Percentiles rank a stretch among this genome's conserved stretches.
Evolutionary conservation across 2,329 filamentous ascomycete genomes (phyloP).

Genomic region (Aureobasidium sp.): DNA sequence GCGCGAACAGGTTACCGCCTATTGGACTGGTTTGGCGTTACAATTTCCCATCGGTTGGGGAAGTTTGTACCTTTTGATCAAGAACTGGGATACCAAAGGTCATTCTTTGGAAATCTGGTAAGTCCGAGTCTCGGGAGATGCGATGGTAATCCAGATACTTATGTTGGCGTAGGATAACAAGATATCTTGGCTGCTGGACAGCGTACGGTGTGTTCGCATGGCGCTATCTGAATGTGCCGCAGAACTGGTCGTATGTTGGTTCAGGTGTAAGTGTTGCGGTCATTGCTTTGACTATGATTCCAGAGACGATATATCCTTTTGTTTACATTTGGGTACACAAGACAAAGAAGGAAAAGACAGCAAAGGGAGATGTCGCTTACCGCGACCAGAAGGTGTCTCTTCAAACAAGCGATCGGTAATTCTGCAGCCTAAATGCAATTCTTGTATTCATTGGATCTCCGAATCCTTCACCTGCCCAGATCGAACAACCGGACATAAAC

Average conservation of each 20-base stretch:
- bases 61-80: slow-evolving; percentile 23
- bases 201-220: slow-evolving; percentile 32
- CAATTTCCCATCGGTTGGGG: slow-evolving; percentile 32
- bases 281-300: slow-evolving; percentile 29
- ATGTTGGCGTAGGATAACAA: slow-evolving; percentile 24
- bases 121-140: not conserved
- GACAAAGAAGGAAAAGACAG: not conserved
- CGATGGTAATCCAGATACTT: not conserved
- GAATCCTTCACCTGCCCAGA: too few species aligned
- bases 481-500: too few species aligned
- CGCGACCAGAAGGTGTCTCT: not conserved
- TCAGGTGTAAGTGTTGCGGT: slow-evolving; percentile 25
- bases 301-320: slow-evolving; percentile 31
- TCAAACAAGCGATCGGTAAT: too few species aligned
- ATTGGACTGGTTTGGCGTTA: slow-evolving; percentile 30
- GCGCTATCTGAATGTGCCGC: slow-evolving; percentile 30
- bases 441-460: too few species aligned
- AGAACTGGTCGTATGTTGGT: slow-evolving; percentile 32
- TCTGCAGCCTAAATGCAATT: too few species aligned
- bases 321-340: slow-evolving; percentile 27
- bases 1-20: slow-evolving; percentile 32
- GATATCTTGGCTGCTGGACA: slow-evolving; percentile 30
- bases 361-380: too few species aligned
- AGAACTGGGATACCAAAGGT: slow-evolving; percentile 26
- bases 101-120: slow-evolving; percentile 34